phyloP scores from a whole-genome alignment of 2,329 filamentous ascomycete species.

The Hirsutella rhossiliensis region DNA sequence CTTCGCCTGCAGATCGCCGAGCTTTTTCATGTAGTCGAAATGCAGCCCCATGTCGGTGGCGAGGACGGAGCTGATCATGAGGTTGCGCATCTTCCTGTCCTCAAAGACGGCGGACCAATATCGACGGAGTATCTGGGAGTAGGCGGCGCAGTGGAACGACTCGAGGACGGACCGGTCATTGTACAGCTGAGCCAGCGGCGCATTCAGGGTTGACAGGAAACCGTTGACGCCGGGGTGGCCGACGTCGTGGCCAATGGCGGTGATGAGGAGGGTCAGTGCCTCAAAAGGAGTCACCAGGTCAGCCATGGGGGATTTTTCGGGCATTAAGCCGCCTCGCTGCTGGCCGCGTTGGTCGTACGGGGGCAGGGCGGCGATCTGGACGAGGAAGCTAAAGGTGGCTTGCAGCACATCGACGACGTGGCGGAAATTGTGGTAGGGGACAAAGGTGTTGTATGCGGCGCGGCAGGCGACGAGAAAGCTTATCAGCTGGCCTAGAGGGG shows the following conservation, averaged over 20 bases:
- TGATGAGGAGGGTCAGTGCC: conserved; percentile 77
- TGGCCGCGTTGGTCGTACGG: conserved; percentile 40
- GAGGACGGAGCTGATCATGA: conserved; percentile 96
- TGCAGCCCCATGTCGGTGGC: conserved; percentile 97
- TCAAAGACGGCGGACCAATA: conserved; percentile 82
- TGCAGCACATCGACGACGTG: conserved; percentile 95
- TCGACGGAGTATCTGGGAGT: conserved; percentile 84
- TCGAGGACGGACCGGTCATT: conserved; percentile 95
- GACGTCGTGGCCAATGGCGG: conserved; percentile 96
- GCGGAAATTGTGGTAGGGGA: conserved; percentile 96
- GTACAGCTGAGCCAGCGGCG: conserved; percentile 87
- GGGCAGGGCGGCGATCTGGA: conserved; percentile 66
- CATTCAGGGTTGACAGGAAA: conserved; percentile 83
- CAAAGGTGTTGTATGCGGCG: conserved; percentile 90
- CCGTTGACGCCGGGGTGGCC: conserved; percentile 96
- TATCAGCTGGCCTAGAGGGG: conserved; percentile 57
- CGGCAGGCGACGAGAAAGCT: conserved; percentile 81
- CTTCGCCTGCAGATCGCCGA: conserved; percentile 71
- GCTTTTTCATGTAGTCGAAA: conserved; percentile 89
- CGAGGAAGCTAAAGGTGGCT: conserved; percentile 80
- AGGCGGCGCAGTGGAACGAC: conserved; percentile 94
- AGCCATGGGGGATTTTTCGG: conserved; percentile 53
- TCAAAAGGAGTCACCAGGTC: conserved; percentile 75
- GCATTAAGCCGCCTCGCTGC: conserved; percentile 12
- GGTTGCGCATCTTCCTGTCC: conserved; percentile 65